These are phyloP conservation scores for Rubia peregrina DNA, from an alignment of 305 asterid species.

Conservation along the genomic window DNA sequence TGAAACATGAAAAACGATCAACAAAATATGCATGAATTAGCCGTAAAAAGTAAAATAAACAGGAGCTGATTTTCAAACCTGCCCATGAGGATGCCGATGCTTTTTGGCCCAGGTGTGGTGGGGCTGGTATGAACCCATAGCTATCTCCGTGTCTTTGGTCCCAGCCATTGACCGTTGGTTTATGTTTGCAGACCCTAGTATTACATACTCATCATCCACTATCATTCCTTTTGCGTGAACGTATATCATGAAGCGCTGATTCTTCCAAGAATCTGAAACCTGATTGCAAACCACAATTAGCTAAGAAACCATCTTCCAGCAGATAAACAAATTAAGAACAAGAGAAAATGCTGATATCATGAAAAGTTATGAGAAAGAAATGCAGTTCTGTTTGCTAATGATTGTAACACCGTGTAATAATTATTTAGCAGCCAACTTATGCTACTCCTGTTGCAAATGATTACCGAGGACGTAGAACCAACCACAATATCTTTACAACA, in stretches of 20 bases:
- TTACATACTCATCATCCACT: slow-evolving; percentile 87
- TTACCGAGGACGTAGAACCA: background rate
- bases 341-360: background rate
- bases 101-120: slow-evolving; percentile 53
- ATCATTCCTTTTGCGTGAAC: slow-evolving; percentile 98
- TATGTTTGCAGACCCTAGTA: slow-evolving; percentile 86
- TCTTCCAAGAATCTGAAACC: slow-evolving; percentile 69
- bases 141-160: slow-evolving; percentile 84
- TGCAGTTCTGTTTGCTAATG: background rate
- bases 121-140: slow-evolving; percentile 97
- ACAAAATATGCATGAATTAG: background rate
- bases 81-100: slow-evolving; percentile 62
- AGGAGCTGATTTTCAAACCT: slow-evolving; percentile 39
- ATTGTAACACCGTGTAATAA: background rate
- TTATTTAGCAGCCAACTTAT: background rate
- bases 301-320: slow-evolving; percentile 5
- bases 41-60: background rate
- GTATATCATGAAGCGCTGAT: slow-evolving; percentile 80
- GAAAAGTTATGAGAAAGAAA: background rate
- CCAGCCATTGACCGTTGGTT: slow-evolving; percentile 97
- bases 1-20: slow-evolving; percentile 21
- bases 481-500: background rate
- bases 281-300: slow-evolving; percentile 24
- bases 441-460: background rate
- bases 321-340: slow-evolving; percentile 2